Conservation (phyloP, 1,139 yeast species). For the Lodderomyces pseudojiufengensis region DNA sequence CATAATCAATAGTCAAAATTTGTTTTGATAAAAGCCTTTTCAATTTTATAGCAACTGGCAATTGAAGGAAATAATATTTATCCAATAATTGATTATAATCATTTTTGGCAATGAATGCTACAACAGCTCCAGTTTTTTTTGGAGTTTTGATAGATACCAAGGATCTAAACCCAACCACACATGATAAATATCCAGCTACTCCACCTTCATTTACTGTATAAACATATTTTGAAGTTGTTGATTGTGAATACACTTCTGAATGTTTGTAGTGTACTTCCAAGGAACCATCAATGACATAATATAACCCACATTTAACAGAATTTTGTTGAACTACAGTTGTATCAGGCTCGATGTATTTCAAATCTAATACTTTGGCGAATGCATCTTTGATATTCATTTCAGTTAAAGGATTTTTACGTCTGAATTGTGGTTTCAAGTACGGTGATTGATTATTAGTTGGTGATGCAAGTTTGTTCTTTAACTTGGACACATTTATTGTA, state of each 20-base stretch:
- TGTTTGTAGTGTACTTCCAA: constrained; percentile 53
- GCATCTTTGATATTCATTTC: constrained; percentile 47
- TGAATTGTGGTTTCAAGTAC: not conserved
- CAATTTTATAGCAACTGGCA: constrained; percentile 73
- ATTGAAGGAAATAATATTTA: constrained; percentile 67
- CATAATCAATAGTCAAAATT: constrained; percentile 77
- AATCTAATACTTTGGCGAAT: constrained; percentile 59
- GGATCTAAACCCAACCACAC: constrained; percentile 76
- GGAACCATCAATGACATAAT: constrained; percentile 73
- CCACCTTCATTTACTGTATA: constrained; percentile 75
- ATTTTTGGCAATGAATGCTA: constrained; percentile 67
- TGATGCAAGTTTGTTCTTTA: constrained; percentile 1
- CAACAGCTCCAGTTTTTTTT: constrained; percentile 50
- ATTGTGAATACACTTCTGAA: constrained; percentile 20
- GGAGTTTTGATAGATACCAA: constrained; percentile 65
- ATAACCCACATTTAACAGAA: constrained; percentile 68
- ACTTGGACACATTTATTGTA: constrained; percentile 9
- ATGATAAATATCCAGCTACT: constrained; percentile 81
- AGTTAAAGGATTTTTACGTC: constrained; percentile 5
- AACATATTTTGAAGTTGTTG: constrained; percentile 23
- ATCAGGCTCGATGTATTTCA: constrained; percentile 54
- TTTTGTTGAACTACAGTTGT: constrained; percentile 60
- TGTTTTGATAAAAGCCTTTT: constrained; percentile 64
- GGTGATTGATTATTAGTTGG: constrained; percentile 2
- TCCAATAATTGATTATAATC: constrained; percentile 68